Conservation (phyloP, 2,329 filamentous ascomycete genomes). For the Phaeomoniella chlamydospora region DNA sequence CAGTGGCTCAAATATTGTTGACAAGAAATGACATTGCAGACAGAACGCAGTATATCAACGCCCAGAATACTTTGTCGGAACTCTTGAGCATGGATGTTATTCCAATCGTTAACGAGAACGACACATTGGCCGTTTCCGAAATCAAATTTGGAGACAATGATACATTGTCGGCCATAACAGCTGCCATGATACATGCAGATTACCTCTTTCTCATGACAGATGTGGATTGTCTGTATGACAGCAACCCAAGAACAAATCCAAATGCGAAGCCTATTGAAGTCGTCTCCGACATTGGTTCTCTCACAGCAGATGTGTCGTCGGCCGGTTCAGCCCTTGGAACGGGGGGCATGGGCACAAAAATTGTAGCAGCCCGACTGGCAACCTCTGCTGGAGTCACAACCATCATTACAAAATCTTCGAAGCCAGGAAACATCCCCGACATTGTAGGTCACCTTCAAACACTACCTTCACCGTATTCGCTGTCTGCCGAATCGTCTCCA, state of each 20-base stretch:
- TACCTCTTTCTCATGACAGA: slow-evolving; percentile 98
- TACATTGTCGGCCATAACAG: slow-evolving; percentile 88
- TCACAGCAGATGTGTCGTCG: slow-evolving; percentile 81
- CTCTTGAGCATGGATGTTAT: slow-evolving; percentile 90
- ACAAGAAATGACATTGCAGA: slow-evolving; percentile 95
- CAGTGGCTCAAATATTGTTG: slow-evolving; percentile 85
- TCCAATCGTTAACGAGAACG: slow-evolving; percentile 97
- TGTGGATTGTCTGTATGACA: slow-evolving; percentile 93
- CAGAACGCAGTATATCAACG: slow-evolving; percentile 87
- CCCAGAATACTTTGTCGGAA: slow-evolving; percentile 85
- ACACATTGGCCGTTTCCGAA: slow-evolving; percentile 89
- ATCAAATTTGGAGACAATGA: slow-evolving; percentile 99
- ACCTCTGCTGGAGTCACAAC: slow-evolving; percentile 93
- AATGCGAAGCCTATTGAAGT: slow-evolving; percentile 84
- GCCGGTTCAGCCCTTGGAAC: slow-evolving; percentile 82
- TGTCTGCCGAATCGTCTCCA: slow-evolving; percentile 13
- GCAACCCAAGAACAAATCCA: slow-evolving; percentile 74
- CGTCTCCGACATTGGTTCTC: slow-evolving; percentile 69
- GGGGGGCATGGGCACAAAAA: slow-evolving; percentile 95
- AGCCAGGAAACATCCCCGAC: slow-evolving; percentile 75
- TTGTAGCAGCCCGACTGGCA: slow-evolving; percentile 79
- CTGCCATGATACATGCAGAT: slow-evolving; percentile 93
- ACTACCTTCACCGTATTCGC: slow-evolving; percentile 16
- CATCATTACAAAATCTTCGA: slow-evolving; percentile 86
- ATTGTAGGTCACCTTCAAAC: slow-evolving; percentile 73